phyloP scores from a whole-genome alignment of 306 rosid species.

The Lotus japonicus region DNA sequence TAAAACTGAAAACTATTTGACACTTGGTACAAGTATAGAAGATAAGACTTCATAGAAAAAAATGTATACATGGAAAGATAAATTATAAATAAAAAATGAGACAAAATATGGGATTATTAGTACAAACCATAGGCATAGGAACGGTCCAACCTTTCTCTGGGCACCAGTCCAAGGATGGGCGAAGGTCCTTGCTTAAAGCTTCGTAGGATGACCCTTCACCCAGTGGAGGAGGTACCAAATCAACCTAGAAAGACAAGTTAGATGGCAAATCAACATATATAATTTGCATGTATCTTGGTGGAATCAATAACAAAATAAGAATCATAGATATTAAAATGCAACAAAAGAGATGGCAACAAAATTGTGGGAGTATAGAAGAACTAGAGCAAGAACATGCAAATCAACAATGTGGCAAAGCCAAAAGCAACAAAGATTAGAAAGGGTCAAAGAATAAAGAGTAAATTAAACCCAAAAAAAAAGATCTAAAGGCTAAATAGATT shows the following conservation, averaged over 20 bases:
- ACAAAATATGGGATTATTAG: not conserved
- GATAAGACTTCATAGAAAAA: too few species aligned
- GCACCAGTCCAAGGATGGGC: slow-evolving; percentile 79
- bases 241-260: slow-evolving; percentile 40
- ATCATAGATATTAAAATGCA: too few species aligned
- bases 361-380: too few species aligned
- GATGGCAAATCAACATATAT: slow-evolving; percentile 41
- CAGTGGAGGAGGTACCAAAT: slow-evolving; percentile 59
- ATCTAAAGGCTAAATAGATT: not conserved
- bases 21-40: too few species aligned
- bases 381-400: too few species aligned
- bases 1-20: too few species aligned
- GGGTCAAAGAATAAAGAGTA: too few species aligned
- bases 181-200: slow-evolving; percentile 57
- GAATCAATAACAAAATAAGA: not conserved
- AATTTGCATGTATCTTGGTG: not conserved
- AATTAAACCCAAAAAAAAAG: not conserved
- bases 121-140: slow-evolving; percentile 44
- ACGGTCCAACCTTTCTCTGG: slow-evolving; percentile 67
- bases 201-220: slow-evolving; percentile 70
- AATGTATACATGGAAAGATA: not conserved
- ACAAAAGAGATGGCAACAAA: too few species aligned
- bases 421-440: too few species aligned
- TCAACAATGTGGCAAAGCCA: too few species aligned
- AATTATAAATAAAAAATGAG: not conserved